Percentiles rank a stretch among this genome's conserved stretches.
These are phyloP conservation scores for Xylaria sp. DNA, from an alignment of 2,329 filamentous ascomycete species.

Conservation along the genomic window DNA sequence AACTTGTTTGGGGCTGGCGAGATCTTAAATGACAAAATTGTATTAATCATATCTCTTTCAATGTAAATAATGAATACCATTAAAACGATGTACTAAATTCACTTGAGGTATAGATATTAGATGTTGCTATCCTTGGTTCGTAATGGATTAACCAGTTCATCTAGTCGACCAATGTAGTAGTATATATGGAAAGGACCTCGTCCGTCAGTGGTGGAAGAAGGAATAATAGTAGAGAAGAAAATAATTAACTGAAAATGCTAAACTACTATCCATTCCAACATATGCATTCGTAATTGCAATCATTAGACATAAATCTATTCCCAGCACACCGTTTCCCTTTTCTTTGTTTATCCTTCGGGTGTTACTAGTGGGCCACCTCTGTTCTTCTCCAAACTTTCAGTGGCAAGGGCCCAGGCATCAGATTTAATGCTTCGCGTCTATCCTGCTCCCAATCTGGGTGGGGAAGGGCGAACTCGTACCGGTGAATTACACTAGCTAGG, in stretches of 20 bases:
- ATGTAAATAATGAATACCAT: not conserved
- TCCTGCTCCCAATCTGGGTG: constrained; percentile 6
- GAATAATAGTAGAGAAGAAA: not conserved
- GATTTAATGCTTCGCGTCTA: not conserved
- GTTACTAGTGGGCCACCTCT: not conserved
- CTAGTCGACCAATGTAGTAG: no score
- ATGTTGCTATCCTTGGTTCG: no score
- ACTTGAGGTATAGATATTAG: no score
- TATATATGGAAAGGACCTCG: no score
- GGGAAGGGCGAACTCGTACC: constrained; percentile 2
- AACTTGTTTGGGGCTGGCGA: constrained; percentile 10
- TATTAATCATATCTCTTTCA: not conserved
- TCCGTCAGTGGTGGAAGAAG: no score
- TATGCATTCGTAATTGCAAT: not conserved
- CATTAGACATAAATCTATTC: not conserved
- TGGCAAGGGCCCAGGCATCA: not conserved
- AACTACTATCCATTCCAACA: not conserved
- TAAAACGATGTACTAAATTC: no score
- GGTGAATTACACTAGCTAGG: constrained; percentile 6
- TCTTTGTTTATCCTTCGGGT: not conserved
- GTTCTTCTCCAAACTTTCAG: constrained; percentile 10
- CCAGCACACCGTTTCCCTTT: not conserved
- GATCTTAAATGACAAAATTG: not conserved
- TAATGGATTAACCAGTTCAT: no score
- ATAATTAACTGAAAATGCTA: not conserved